Evolutionary conservation across 2,329 filamentous ascomycete species (phyloP).

Genomic region (Ceratocystis eucalypticola): DNA sequence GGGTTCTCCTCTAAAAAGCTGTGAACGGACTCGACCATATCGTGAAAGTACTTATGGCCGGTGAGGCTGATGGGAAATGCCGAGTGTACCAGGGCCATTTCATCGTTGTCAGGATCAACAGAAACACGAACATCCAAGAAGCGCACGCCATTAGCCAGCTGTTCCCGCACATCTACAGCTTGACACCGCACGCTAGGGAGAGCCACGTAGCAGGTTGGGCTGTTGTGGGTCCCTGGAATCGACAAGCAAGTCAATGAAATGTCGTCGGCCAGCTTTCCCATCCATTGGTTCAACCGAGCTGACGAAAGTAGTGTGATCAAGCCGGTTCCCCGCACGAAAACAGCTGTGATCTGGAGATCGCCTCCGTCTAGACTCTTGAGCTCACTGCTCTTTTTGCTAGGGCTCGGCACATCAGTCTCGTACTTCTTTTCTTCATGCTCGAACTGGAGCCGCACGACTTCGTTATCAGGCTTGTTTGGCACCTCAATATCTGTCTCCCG

Average conservation of each 20-base stretch:
- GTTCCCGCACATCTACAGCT: slow-evolving; percentile 58
- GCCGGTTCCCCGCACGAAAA: slow-evolving; percentile 41
- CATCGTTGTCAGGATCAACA: slow-evolving; percentile 41
- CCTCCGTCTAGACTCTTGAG: slow-evolving; percentile 43
- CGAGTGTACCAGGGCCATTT: slow-evolving; percentile 72
- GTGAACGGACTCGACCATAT: slow-evolving; percentile 57
- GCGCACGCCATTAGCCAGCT: slow-evolving; percentile 79
- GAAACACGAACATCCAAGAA: slow-evolving; percentile 83
- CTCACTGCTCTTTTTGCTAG: slow-evolving; percentile 43
- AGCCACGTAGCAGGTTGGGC: slow-evolving; percentile 69
- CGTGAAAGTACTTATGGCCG: slow-evolving; percentile 63
- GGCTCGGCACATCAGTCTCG: slow-evolving; percentile 57
- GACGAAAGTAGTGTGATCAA: slow-evolving; percentile 56
- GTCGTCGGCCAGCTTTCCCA: slow-evolving; percentile 58
- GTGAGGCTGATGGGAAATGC: slow-evolving; percentile 79
- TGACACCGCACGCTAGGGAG: slow-evolving; percentile 91
- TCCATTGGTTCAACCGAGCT: slow-evolving; percentile 60
- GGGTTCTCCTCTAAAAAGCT: slow-evolving; percentile 65
- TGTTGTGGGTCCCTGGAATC: slow-evolving; percentile 93
- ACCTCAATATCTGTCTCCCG: slow-evolving; percentile 47
- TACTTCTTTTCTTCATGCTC: slow-evolving; percentile 44
- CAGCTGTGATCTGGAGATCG: slow-evolving; percentile 48
- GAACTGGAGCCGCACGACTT: slow-evolving; percentile 63
- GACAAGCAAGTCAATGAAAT: slow-evolving; percentile 67
- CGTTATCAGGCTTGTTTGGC: slow-evolving; percentile 42